Conservation (phyloP, 208 protist species). For the Trypanosoma platydactyli region DNA sequence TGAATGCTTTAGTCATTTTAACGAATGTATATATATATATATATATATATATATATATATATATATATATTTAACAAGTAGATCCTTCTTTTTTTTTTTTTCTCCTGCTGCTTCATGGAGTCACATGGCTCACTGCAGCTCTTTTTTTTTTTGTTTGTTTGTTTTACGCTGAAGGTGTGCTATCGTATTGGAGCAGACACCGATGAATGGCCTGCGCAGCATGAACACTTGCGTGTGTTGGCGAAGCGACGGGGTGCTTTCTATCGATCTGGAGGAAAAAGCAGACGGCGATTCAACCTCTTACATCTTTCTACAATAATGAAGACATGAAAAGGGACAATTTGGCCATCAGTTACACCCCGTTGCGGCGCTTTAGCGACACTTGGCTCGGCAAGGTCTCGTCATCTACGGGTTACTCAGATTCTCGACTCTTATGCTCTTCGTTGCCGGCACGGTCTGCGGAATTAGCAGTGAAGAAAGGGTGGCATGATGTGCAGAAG, state of each 20-base stretch:
- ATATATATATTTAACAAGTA: too few relatives aligned
- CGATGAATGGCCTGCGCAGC: too few relatives aligned
- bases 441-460: neutral
- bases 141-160: too few relatives aligned
- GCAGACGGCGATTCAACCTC: neutral
- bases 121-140: too few relatives aligned
- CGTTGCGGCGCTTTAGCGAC: slow-evolving; percentile 7
- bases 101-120: too few relatives aligned
- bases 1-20: too few relatives aligned
- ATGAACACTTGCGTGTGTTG: slow-evolving; percentile 2
- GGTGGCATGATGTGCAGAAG: too few relatives aligned
- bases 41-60: too few relatives aligned
- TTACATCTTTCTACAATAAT: neutral
- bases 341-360: slow-evolving; percentile 1
- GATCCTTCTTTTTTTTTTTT: too few relatives aligned
- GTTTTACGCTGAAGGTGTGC: too few relatives aligned
- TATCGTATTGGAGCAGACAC: too few relatives aligned
- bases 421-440: neutral
- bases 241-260: slow-evolving; percentile 21
- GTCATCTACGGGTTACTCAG: neutral
- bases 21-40: too few relatives aligned
- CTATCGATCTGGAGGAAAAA: slow-evolving; percentile 6
- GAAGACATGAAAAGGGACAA: neutral
- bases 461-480: neutral
- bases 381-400: slow-evolving; percentile 12